Evolutionary conservation across 352 stramenopile species (phyloP), one percentile per base, ranked within the genome.

Genomic region (Phytophthora pseudosyringae): DNA sequence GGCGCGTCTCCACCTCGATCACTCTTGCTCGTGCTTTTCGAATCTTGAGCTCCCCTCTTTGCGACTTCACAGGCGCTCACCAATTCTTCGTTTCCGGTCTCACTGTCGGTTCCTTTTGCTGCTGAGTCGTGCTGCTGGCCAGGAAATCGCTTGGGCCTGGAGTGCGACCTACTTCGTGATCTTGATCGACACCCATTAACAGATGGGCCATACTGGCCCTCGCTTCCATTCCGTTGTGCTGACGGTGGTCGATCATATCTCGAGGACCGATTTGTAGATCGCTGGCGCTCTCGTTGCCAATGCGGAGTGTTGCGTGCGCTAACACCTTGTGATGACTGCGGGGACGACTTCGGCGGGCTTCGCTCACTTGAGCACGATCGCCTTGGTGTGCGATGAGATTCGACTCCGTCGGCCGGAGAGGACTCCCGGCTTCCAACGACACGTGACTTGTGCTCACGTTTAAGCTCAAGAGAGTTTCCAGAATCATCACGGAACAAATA

Each of bases 401-500:
- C 29, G 32, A 32, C 40, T 26, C 18, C 32, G 29, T 31, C 29
- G 10, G 40, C 28, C 25, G 69, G 50, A 18, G 65, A 78, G 12
- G 47, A 64, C 12, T 46, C 53, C 12, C 60, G 48, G 36, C 55
- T 70, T 31, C 73, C 55, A 6, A 53, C 50, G 4, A 75, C 49
- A n/a, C 75, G 70, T 7, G 68, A 59, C 10, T 71, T 73, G 38
- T 78, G 65, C 18, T 63, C 67, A 15, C 28, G 49, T 36, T 73
- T 84, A 16, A 71, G 49, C 57, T 84, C 71, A 16, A 87, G 33
- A 13, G 64, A 64, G 21, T 67, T 56, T 13, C 74, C 77, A 7
- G 36, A 32, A 31, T 87, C 78, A 39, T 87, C 78, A 0, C 57
- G 50, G 46, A 83, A 82, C 10, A 45, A 38, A 38, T 69, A 38